Evolutionary conservation across 805 yeast species (phyloP).

Genomic region (Cyberlindnera euphorbiiphila): DNA sequence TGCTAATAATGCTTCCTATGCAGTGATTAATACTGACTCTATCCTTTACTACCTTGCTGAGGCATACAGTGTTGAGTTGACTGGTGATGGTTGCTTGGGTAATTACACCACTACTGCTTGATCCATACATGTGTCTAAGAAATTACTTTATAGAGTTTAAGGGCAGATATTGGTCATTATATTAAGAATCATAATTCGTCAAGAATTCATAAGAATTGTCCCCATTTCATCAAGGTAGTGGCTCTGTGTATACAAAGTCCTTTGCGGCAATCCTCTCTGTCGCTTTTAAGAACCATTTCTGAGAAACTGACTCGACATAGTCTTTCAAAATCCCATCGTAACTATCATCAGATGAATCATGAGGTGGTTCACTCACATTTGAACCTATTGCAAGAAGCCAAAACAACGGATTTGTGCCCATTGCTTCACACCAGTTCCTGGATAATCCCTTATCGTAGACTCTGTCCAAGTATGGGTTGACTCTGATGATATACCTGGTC

Average conservation of each 20-base stretch:
- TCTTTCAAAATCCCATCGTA: conserved; percentile 24
- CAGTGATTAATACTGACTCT: conserved; percentile 9
- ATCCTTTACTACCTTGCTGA: conserved; percentile 11
- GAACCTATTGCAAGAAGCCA: conserved; percentile 32
- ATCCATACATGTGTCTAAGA: no score
- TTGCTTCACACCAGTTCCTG: conserved; percentile 27
- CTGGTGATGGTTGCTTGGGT: conserved; percentile 9
- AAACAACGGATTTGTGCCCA: conserved; percentile 27
- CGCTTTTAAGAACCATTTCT: conserved; percentile 22
- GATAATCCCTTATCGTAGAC: conserved; percentile 22
- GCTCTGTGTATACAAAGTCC: conserved; percentile 20
- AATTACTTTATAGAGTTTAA: no score
- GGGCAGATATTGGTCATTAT: no score
- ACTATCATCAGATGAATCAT: conserved; percentile 5
- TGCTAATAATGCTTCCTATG: conserved; percentile 5
- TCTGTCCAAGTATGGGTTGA: conserved; percentile 17
- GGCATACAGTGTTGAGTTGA: conserved; percentile 5
- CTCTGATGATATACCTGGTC: conserved; percentile 38
- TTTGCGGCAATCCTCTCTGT: conserved; percentile 26
- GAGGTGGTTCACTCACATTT: conserved; percentile 5
- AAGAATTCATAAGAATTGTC: background rate
- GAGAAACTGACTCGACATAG: conserved; percentile 24
- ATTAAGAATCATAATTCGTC: background rate
- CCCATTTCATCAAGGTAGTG: conserved; percentile 3
- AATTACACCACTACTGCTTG: no score